Evolutionary conservation across 2,329 filamentous ascomycete species (phyloP).

Genomic region (Aspergillus viridinutans): DNA sequence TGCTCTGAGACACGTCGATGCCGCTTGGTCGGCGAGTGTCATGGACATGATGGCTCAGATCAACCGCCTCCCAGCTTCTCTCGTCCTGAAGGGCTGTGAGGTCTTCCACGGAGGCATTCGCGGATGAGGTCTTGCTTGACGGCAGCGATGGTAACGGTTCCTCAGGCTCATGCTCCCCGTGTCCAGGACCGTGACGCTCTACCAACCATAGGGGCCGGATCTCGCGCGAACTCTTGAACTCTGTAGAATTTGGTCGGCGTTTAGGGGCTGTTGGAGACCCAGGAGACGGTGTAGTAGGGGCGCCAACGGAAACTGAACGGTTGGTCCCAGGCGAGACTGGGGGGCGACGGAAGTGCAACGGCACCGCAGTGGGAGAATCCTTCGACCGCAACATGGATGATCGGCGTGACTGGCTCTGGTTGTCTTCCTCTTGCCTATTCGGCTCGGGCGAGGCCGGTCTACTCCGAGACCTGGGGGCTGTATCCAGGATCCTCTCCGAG

Average conservation of each 20-base stretch:
- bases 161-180: constrained; percentile 37
- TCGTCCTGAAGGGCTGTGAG: constrained; percentile 26
- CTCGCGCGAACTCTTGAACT: constrained; percentile 57
- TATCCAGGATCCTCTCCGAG: constrained; percentile 24
- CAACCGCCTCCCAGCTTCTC: constrained; percentile 28
- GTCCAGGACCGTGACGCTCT: constrained; percentile 54
- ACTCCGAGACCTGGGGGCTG: constrained; percentile 29
- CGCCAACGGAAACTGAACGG: constrained; percentile 39
- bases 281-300: constrained; percentile 34
- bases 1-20: constrained; percentile 24
- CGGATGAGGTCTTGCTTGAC: constrained; percentile 48
- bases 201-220: constrained; percentile 80
- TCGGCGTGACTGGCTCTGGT: constrained; percentile 19
- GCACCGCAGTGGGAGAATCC: constrained; percentile 52
- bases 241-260: constrained; percentile 46
- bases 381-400: constrained; percentile 26
- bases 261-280: constrained; percentile 45
- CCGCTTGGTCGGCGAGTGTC: constrained; percentile 22
- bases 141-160: constrained; percentile 49
- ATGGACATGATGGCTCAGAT: constrained; percentile 17
- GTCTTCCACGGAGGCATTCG: constrained; percentile 44
- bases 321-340: constrained; percentile 43
- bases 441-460: constrained; percentile 31
- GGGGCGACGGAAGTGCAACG: constrained; percentile 52
- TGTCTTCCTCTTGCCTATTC: constrained; percentile 10